phyloP scores from a whole-genome alignment of 192 early-diverging fungal species.

The Backusella liffmaniae region DNA sequence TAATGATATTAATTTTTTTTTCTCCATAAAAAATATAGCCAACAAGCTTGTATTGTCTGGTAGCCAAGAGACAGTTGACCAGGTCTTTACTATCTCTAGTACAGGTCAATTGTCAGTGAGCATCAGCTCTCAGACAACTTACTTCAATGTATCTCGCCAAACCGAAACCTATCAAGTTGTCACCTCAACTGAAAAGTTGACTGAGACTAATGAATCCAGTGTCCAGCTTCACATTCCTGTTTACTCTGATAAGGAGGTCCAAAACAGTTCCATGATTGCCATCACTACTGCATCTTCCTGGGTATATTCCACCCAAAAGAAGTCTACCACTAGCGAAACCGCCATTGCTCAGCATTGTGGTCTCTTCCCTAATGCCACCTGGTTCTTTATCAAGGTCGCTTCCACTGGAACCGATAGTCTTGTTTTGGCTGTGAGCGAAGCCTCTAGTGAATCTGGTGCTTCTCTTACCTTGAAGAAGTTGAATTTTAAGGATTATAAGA shows the following conservation, averaged over 20 bases:
- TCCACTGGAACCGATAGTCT: slow-evolving; percentile 12
- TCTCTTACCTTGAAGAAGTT: slow-evolving; percentile 18
- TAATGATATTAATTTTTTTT: slow-evolving; percentile 5
- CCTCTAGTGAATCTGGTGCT: neutral
- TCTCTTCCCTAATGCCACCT: slow-evolving; percentile 21
- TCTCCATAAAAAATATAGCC: slow-evolving; percentile 1
- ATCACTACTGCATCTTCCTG: slow-evolving; percentile 16
- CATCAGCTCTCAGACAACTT: neutral
- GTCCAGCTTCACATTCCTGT: slow-evolving; percentile 19
- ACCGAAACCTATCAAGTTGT: neutral
- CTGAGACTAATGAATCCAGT: neutral
- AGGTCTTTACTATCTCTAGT: slow-evolving; percentile 7
- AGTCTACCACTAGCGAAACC: neutral
- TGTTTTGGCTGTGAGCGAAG: slow-evolving; percentile 15
- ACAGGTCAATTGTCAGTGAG: slow-evolving; percentile 13
- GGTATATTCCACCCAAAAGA: slow-evolving; percentile 2
- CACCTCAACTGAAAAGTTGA: slow-evolving; percentile 1
- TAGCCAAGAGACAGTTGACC: neutral
- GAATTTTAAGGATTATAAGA: slow-evolving; percentile 21
- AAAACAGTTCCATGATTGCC: slow-evolving; percentile 7
- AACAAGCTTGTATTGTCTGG: slow-evolving; percentile 9
- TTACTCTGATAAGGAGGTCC: slow-evolving; percentile 7
- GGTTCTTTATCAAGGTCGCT: slow-evolving; percentile 29
- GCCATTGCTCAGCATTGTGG: slow-evolving; percentile 17
- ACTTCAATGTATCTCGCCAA: slow-evolving; percentile 4